Evolutionary conservation across 192 early-diverging fungal genomes (phyloP), one percentile per base, ranked within the genome.

Genomic region (Coemansia sp.): DNA sequence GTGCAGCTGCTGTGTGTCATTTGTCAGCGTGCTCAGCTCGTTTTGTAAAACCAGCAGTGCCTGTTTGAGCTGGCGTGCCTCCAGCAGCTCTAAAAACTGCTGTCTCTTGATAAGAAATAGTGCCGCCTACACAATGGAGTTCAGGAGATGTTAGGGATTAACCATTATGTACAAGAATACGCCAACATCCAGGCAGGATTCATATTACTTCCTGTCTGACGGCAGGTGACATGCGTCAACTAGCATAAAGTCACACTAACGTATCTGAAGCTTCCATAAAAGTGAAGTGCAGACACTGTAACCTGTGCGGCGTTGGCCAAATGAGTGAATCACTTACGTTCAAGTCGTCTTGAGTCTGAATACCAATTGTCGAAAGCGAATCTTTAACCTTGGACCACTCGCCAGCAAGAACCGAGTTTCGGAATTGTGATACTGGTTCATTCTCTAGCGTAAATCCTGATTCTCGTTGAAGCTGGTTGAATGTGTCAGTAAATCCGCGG

Each of bases 31-130:
- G 97, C 96, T 4, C 66, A 96, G 47, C 49, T 83, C 4, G 82
- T 93, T 5, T 74, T 99, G 22, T 87, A 93, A 42, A 86, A 85
- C 53, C 94, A 98, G 70, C 72, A 98, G 25, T 82, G 89, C 40
- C 86, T 87, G 23, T 73, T 96, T 20, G 46, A 48, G 46, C 46
- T 48, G n/a, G 46, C 46, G 69, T 5, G 67, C 63, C 75, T 95
- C 93, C 34, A 99, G 64, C 4, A 90, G 72, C 71, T 99, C 97
- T 23, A 97, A 72, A 64, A 88, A 99, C 69, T 94, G 93, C 84
- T 99, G 97, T 49, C 90, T 81, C 52, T 91, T 82, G 56, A 96
- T 84, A 25, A 94, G 76, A 68, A 96, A 95, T 61, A 67, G 59
- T 10, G 77, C 71, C 10, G 71, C 71, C 75, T 78, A 78, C 52